Conservation (phyloP, 140 eudicot genomes). For the Anethum foeniculum region DNA sequence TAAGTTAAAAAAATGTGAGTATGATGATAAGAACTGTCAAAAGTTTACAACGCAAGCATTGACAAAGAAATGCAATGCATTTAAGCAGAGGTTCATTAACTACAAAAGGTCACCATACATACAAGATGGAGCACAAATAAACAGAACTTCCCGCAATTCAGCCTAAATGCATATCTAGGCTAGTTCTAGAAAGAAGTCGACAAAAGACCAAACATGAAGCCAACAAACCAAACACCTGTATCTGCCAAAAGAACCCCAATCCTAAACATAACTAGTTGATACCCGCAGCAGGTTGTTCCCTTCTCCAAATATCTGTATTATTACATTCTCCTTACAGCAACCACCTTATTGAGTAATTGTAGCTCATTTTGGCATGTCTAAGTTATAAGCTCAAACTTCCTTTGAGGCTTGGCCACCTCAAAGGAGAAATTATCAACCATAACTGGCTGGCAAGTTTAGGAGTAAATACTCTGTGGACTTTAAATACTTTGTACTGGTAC, state of each 20-base stretch:
- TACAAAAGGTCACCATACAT: not conserved
- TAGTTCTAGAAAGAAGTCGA: not conserved
- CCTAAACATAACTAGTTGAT: not conserved
- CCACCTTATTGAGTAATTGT: not conserved
- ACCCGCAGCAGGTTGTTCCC: not conserved
- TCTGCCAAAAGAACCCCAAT: not conserved
- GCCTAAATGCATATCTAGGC: not conserved
- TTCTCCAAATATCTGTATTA: not conserved
- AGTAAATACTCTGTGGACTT: not conserved
- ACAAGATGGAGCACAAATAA: not conserved
- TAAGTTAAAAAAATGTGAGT: not conserved
- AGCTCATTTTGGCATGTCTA: not conserved
- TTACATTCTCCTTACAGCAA: not conserved
- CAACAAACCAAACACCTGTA: not conserved
- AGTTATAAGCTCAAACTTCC: not conserved
- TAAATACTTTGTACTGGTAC: not conserved
- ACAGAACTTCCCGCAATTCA: not conserved
- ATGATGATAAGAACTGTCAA: not conserved
- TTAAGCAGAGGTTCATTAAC: not conserved
- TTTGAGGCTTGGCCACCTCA: not conserved
- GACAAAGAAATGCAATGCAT: not conserved
- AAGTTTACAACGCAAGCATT: not conserved
- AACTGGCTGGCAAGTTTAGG: not conserved
- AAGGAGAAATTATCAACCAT: not conserved
- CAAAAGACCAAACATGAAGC: not conserved